Conservation (phyloP, 305 asterid genomes). For the Solanum hybrid region DNA sequence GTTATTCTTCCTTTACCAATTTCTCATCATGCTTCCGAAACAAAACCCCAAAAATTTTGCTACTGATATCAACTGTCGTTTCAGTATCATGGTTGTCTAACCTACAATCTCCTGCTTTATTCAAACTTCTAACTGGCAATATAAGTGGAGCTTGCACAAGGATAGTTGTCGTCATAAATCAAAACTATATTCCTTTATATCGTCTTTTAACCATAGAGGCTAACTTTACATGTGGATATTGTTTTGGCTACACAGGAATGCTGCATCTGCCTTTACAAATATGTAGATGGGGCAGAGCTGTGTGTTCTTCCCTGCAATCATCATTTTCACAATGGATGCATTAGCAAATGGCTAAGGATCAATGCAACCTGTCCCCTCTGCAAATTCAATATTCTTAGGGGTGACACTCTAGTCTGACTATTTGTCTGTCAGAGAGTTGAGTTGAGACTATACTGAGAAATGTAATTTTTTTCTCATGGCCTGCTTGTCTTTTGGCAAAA, state of each 20-base stretch:
- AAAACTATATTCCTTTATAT: neutral
- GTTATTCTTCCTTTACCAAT: neutral
- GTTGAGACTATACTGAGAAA: neutral
- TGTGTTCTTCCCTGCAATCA: conserved; percentile 81
- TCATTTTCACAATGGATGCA: conserved; percentile 79
- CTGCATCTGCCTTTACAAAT: conserved; percentile 75
- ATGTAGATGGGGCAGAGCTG: conserved; percentile 61
- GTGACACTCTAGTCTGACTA: conserved; percentile 46
- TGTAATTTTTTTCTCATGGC: neutral
- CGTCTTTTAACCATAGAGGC: neutral
- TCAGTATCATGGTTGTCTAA: neutral
- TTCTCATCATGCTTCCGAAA: neutral
- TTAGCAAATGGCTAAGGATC: conserved; percentile 72
- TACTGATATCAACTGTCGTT: neutral
- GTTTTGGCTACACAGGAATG: conserved; percentile 46
- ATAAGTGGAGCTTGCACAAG: neutral
- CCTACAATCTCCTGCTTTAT: neutral
- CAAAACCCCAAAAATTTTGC: neutral
- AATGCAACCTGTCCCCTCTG: conserved; percentile 89
- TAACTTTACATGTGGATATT: neutral
- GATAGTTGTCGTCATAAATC: neutral
- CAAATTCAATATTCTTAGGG: conserved; percentile 61
- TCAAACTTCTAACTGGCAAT: neutral
- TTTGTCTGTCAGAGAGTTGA: neutral
- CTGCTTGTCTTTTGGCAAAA: neutral